These are phyloP conservation scores for Suillus occidentalis DNA, from an alignment of 768 basidiomycete species.

Conservation along the genomic window DNA sequence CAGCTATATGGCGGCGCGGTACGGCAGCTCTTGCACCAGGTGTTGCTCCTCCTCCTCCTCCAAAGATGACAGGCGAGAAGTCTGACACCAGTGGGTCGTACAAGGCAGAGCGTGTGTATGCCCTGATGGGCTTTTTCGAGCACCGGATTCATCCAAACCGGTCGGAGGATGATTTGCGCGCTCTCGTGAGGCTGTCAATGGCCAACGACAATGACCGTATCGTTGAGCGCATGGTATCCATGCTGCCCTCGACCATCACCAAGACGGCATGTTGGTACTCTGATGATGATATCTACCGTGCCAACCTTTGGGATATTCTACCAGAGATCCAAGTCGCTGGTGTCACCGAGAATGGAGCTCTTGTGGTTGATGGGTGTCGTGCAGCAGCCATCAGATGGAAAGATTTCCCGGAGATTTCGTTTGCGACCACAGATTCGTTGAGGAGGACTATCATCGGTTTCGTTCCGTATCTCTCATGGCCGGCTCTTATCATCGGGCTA, in stretches of 20 bases:
- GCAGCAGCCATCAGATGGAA: slow-evolving; percentile 22
- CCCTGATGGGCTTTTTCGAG: slow-evolving; percentile 24
- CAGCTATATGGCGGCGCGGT: slow-evolving; percentile 18
- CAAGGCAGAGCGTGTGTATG: slow-evolving; percentile 19
- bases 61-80: not conserved
- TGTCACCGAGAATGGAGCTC: slow-evolving; percentile 15
- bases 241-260: slow-evolving; percentile 11
- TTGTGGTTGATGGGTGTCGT: slow-evolving; percentile 20
- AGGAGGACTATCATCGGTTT: slow-evolving; percentile 4
- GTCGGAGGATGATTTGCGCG: slow-evolving; percentile 15
- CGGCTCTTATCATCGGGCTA: slow-evolving; percentile 5
- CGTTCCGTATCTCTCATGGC: slow-evolving; percentile 14
- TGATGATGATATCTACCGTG: slow-evolving; percentile 14
- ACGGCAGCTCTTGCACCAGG: slow-evolving; percentile 8
- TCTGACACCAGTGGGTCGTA: slow-evolving; percentile 6
- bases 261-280: slow-evolving; percentile 17
- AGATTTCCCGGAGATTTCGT: slow-evolving; percentile 15
- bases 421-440: slow-evolving; percentile 9
- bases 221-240: slow-evolving; percentile 21
- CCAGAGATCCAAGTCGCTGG: slow-evolving; percentile 22
- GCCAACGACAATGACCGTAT: slow-evolving; percentile 23
- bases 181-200: slow-evolving; percentile 21
- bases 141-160: slow-evolving; percentile 18
- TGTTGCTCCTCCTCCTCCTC: not conserved
- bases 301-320: slow-evolving; percentile 20